Base-by-base conservation (phyloP, 2,329 filamentous ascomycete genomes). In the Scedosporium apiospermum region DNA sequence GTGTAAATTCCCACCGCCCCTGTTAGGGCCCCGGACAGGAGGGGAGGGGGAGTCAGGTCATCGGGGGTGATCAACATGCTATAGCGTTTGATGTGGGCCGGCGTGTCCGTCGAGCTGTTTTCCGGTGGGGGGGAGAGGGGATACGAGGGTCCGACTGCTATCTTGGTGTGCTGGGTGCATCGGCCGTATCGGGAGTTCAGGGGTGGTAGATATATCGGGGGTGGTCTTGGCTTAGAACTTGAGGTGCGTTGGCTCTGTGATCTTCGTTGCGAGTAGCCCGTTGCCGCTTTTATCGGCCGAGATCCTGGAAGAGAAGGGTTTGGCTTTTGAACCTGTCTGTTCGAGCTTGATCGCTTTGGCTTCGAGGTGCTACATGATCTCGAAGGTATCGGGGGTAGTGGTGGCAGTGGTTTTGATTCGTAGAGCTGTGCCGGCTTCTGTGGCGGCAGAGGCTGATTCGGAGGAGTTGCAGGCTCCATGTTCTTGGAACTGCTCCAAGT, bases 371-470 rank as follows among this genome's bases (percentile, higher is more conserved):
- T 34, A 9, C 6, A 9, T 34, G 49, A 26, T 26, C 23, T 53
- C 21, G 27, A 18, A 16, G 57, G 57, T 30, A 42, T 42, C 26
- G n/a, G 46, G 26, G 70, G 70, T 7, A 69, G 58, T 4, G 68
- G 67, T 16, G 71, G 71, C 3, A 72, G 64, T 3, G 69, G 66
- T 51, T 66, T 71, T 46, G 57, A 67, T 44, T 66, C 63, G 62
- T 73, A 71, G n/a, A 55, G 62, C 26, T 53, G 49, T 16, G 64
- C 42, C 7, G 64, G 64, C 21, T 64, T 61, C 60, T 64, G 67
- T 30, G 66, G 65, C 34, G 65, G 67, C 14, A 67, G 62, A 62
- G 65, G 59, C 27, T 63, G 58, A 14, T 64, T 63, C 1, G 67
- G 67, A 10, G 67, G 65, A 26, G 66, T 60, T 18, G 61, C 64